Evolutionary conservation across 352 stramenopile species (phyloP).

Genomic region (Globisporangium viniferum): DNA sequence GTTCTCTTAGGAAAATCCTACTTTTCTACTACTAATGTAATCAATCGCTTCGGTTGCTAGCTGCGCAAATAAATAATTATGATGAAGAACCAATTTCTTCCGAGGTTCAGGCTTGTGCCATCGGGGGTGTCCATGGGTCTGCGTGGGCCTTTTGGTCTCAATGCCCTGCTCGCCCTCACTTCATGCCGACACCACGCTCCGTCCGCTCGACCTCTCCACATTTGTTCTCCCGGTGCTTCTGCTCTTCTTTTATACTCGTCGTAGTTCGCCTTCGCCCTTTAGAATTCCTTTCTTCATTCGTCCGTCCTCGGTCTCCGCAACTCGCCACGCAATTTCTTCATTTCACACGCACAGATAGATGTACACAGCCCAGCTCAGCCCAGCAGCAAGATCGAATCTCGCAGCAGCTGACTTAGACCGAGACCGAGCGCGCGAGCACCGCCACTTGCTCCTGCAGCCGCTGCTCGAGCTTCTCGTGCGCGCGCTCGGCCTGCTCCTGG

Average conservation of each 20-base stretch:
- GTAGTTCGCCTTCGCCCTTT: neutral
- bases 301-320: neutral
- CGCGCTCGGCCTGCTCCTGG: constrained; percentile 46
- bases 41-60: neutral
- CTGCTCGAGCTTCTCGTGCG: constrained; percentile 56
- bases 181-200: neutral
- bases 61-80: constrained; percentile 1
- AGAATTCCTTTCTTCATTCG: neutral
- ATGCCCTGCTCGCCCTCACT: neutral
- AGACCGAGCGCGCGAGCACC: constrained; percentile 56
- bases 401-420: constrained; percentile 23
- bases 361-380: neutral
- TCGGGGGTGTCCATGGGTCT: neutral
- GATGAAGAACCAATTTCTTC: neutral
- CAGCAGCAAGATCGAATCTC: neutral
- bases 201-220: neutral
- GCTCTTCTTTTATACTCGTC: neutral
- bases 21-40: neutral
- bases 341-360: neutral
- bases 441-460: constrained; percentile 68
- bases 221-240: neutral
- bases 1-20: neutral
- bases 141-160: neutral
- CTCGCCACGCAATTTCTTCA: neutral
- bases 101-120: neutral